Evolutionary conservation across 371 early-diverging fungal genomes (phyloP).

Genomic region (Basidiobolus meristosporus): DNA sequence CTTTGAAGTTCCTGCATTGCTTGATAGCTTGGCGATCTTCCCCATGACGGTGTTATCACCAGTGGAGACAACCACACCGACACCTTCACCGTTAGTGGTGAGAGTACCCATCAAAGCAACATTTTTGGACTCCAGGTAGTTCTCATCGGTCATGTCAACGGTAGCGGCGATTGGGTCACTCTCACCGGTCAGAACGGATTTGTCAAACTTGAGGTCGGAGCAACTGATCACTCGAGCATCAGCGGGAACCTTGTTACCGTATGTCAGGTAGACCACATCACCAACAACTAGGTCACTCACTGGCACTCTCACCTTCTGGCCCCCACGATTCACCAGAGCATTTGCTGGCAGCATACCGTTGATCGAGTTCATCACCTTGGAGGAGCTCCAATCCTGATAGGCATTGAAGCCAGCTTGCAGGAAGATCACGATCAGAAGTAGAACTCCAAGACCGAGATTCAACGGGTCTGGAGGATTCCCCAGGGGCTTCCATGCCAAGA

Average conservation of each 20-base stretch:
- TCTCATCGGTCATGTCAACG: slow-evolving; percentile 27
- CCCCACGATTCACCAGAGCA: slow-evolving; percentile 34
- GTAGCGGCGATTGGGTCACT: slow-evolving; percentile 30
- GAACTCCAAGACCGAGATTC: slow-evolving; percentile 14
- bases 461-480: slow-evolving; percentile 12
- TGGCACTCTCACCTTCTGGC: slow-evolving; percentile 17
- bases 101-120: slow-evolving; percentile 46
- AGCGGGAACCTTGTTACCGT: slow-evolving; percentile 52
- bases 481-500: slow-evolving; percentile 14
- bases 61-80: slow-evolving; percentile 35
- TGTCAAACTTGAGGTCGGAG: slow-evolving; percentile 41
- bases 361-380: slow-evolving; percentile 52
- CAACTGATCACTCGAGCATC: slow-evolving; percentile 33
- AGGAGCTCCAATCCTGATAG: slow-evolving; percentile 39
- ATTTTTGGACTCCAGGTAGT: slow-evolving; percentile 11
- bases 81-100: slow-evolving; percentile 31
- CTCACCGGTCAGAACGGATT: slow-evolving; percentile 48
- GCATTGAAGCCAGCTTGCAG: not conserved
- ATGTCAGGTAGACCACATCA: slow-evolving; percentile 34
- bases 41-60: slow-evolving; percentile 53
- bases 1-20: slow-evolving; percentile 12
- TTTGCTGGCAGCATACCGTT: slow-evolving; percentile 42
- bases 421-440: slow-evolving; percentile 6
- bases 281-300: slow-evolving; percentile 18
- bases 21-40: slow-evolving; percentile 33